Percentiles rank a stretch among this genome's conserved stretches.
These are phyloP conservation scores for Salvia sclarea DNA, from an alignment of 305 asterid species.

Conservation along the genomic window DNA sequence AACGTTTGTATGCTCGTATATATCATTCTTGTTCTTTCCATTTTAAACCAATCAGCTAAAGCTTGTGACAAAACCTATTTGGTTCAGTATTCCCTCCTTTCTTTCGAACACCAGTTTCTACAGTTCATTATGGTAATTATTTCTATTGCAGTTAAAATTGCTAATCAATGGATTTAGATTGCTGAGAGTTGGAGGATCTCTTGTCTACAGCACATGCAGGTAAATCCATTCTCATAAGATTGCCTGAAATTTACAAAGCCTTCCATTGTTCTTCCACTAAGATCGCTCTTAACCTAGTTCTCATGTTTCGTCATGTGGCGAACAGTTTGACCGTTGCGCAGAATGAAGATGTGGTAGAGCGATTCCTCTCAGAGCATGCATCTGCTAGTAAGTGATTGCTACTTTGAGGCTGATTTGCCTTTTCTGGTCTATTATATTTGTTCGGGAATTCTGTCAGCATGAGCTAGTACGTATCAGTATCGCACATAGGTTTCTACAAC, in stretches of 20 bases:
- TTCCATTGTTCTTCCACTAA: neutral
- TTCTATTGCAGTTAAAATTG: conserved; percentile 70
- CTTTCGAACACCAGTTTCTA: neutral
- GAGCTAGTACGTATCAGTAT: neutral
- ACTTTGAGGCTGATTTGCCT: neutral
- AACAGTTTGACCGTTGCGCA: conserved; percentile 83
- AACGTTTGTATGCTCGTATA: neutral
- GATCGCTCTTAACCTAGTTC: conserved; percentile 6
- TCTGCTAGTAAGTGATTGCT: conserved; percentile 56
- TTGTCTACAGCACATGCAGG: conserved; percentile 99
- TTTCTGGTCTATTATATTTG: neutral
- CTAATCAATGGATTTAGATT: conserved; percentile 77
- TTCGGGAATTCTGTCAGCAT: neutral
- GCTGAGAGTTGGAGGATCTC: conserved; percentile 80
- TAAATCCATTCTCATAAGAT: conserved; percentile 49
- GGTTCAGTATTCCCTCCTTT: neutral
- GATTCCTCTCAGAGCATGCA: conserved; percentile 63
- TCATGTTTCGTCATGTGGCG: conserved; percentile 25
- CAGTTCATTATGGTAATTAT: conserved; percentile 5
- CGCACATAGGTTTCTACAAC: neutral
- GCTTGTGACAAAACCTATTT: neutral
- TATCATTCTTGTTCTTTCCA: conserved; percentile 1
- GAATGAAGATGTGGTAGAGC: conserved; percentile 83
- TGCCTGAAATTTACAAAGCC: conserved; percentile 15
- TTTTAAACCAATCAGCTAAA: neutral